Base-by-base conservation (phyloP, 352 stramenopile species). In the Phytophthora pinifolia region DNA sequence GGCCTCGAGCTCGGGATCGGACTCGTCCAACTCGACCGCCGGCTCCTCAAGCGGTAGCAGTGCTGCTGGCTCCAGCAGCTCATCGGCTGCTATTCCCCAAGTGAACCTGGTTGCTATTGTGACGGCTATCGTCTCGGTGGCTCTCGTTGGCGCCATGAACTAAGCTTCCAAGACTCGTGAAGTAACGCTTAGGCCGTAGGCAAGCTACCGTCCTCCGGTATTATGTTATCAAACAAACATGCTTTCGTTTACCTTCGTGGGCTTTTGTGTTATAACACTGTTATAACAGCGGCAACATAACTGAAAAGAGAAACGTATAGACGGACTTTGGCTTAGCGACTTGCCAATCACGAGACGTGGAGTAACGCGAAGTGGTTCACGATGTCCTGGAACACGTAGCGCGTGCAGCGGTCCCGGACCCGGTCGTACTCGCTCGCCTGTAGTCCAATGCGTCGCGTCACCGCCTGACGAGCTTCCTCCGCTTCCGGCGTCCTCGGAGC, bases 311-410 rank as follows among this genome's bases (percentile, higher is more conserved):
- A n/a, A n/a, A n/a, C n/a, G n/a, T n/a, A n/a, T n/a, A n/a, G n/a
- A n/a, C n/a, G n/a, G n/a, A n/a, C n/a, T n/a, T n/a, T 25, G 20
- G 35, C 35, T 22, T 41, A 4, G 35, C 35, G 1, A 15, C 35
- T 20, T 41, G 35, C 35, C 20, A 34, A 53, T 46, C 22, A 61
- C 6, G 53, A 62, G 2, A 62, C 56, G 18, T 62, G 51, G 4
- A 54, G 22, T 20, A 35, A 37, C 15, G 48, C 47, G 12, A 69
- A 43, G 7, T 44, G 46, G 8, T 37, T 47, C 6, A 30, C 35
- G 39, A 79, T 74, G 45, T 76, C 66, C 18, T 84, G 54, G 61
- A 83, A 89, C 9, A 87, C 65, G 47, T 62, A 84, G 17, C 66
- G 59, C 12, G 65, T 78, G 62, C 79, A 89, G 15, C 74, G 71